Evolutionary conservation across 116 monocot genomes (phyloP), one percentile per base, ranked within the genome.

Genomic region (Posidonia oceanica): DNA sequence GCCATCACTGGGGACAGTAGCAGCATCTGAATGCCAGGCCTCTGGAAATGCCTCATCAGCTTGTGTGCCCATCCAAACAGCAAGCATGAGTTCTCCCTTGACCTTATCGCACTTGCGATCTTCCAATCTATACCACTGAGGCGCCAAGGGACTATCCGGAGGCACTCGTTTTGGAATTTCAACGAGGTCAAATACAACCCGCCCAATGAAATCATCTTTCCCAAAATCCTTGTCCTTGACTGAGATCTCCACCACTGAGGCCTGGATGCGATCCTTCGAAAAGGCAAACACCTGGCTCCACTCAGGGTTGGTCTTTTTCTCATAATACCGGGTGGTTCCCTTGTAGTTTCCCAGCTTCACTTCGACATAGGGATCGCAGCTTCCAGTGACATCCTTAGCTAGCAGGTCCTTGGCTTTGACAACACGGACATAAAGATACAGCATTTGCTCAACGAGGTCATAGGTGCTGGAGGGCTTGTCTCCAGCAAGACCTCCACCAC

Each of bases 1-100:
- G 14, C 87, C 83, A 14, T 87, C 87, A 16, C 87, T 62, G 6
- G 78, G 80, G 5, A 83, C 81, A 0, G 73, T 78, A 12, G 83
- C 87, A n/a, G 87, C 87, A 80, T 87, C 87, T 0, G 87, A 87
- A 80, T 87, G 83, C 86, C 86, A 86, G 39, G 86, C 86, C 23
- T 86, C 86, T 1, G 86, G 75, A 61, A 86, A 86, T 23, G 83
- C 86, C 70, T 86, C 86, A 60, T 86, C 86, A 6, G 86, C 86
- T 54, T 86, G 86, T 36, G 86, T 87, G 14, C 87, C 87, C 71
- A 83, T 83, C 87, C 87, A 87, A 39, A 87, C 78, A n/a, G 87
- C 87, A 61, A 87, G 74, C 87, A 87, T 87, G 14, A 87, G 54
- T 76, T 87, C 87, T 20, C 87, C 87, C 38, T 80, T 80, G 42